Evolutionary conservation across 2,329 filamentous ascomycete genomes (phyloP).

Genomic region (Cordyceps cateniannulata): DNA sequence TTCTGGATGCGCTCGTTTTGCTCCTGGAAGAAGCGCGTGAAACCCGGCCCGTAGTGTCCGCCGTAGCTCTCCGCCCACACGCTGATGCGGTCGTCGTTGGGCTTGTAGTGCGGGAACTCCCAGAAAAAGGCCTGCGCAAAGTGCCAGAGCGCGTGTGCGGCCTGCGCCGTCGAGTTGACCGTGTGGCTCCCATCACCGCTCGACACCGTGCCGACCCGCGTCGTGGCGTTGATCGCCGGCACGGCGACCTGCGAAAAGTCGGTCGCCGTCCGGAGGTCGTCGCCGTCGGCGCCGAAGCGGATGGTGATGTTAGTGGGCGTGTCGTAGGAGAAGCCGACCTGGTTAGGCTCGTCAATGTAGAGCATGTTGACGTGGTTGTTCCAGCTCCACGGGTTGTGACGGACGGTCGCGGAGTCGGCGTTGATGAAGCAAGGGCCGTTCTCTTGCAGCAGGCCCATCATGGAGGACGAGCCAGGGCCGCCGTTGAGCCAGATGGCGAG

Average conservation of each 20-base stretch:
- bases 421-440: constrained; percentile 47
- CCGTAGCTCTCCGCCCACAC: constrained; percentile 65
- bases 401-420: constrained; percentile 43
- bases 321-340: constrained; percentile 64
- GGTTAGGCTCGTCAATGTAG: constrained; percentile 56
- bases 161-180: constrained; percentile 46
- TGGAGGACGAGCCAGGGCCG: constrained; percentile 54
- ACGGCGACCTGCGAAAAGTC: constrained; percentile 29
- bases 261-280: constrained; percentile 33
- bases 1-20: constrained; percentile 49
- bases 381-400: constrained; percentile 57
- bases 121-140: constrained; percentile 57
- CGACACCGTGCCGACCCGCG: constrained; percentile 26
- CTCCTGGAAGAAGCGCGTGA: constrained; percentile 50
- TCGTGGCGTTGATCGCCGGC: constrained; percentile 31
- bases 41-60: constrained; percentile 62
- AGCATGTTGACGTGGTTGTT: constrained; percentile 48
- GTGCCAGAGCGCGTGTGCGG: constrained; percentile 56
- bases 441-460: constrained; percentile 58
- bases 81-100: constrained; percentile 48
- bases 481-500: constrained; percentile 61
- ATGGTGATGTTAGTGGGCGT: constrained; percentile 55
- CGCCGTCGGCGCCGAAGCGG: constrained; percentile 40
- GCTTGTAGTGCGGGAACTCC: constrained; percentile 53
- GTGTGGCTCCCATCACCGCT: constrained; percentile 25